Conservation (phyloP, 1,139 yeast species). For the Torulaspora globosa region DNA sequence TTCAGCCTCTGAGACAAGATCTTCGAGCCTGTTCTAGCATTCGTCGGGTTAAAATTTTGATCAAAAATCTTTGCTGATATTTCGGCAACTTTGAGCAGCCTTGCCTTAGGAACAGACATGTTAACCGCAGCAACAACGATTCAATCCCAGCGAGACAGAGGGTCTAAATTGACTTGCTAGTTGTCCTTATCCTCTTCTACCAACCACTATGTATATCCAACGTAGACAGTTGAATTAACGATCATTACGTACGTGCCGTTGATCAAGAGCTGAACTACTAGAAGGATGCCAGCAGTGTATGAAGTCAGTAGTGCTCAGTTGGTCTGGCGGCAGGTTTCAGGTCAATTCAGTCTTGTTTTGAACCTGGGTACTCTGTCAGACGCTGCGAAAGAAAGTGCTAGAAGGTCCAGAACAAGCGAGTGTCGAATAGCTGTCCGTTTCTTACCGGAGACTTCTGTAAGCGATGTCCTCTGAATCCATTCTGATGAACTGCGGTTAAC, state of each 20-base stretch:
- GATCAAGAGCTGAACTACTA: background rate
- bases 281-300: no score
- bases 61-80: conserved; percentile 60
- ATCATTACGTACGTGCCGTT: background rate
- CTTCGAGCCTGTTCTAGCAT: conserved; percentile 71
- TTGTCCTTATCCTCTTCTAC: background rate
- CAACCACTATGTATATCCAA: no score
- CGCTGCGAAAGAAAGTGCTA: no score
- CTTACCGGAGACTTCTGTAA: no score
- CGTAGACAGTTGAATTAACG: background rate
- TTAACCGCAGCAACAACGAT: background rate
- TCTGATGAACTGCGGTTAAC: no score
- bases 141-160: background rate
- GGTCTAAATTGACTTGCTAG: background rate
- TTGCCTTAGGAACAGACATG: conserved; percentile 39
- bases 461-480: no score
- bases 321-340: no score
- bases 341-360: no score
- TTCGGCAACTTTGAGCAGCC: conserved; percentile 53
- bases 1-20: conserved; percentile 66
- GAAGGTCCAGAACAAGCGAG: no score
- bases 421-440: no score
- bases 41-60: conserved; percentile 63
- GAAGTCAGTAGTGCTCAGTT: no score
- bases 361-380: no score